These are phyloP conservation scores for Xanthoconium purpureum DNA, from an alignment of 768 basidiomycete genomes.

Conservation along the genomic window DNA sequence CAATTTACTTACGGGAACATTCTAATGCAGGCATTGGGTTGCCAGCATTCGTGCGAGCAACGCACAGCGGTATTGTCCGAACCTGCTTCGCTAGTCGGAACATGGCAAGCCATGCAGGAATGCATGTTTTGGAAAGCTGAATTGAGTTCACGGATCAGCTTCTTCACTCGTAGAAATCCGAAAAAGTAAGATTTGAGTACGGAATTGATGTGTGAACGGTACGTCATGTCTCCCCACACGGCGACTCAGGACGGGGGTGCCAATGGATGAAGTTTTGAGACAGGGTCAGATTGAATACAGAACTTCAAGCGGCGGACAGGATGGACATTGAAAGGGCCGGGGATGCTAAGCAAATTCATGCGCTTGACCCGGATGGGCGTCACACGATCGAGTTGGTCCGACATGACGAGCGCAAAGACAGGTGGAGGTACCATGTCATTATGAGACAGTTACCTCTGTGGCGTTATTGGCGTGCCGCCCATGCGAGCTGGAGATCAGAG, in stretches of 20 bases:
- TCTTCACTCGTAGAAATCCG: conserved; percentile 4
- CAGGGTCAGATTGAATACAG: conserved; percentile 14
- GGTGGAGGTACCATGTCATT: conserved; percentile 10
- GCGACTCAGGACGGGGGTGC: conserved; percentile 14
- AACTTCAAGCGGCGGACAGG: conserved; percentile 20
- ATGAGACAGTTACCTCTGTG: conserved; percentile 20
- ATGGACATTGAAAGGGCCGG: conserved; percentile 10
- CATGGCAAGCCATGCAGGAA: conserved; percentile 1
- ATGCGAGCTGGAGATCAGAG: conserved; percentile 16
- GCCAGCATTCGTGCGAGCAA: conserved; percentile 18
- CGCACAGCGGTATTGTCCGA: conserved; percentile 13
- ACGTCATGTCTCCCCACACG: conserved; percentile 27
- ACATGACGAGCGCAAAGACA: conserved; percentile 3
- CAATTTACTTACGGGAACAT: conserved; percentile 16
- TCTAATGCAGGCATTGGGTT: conserved; percentile 15
- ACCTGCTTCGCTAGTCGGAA: conserved; percentile 14
- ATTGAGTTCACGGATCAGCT: conserved; percentile 8
- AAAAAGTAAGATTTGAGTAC: conserved; percentile 10
- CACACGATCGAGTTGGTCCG: conserved; percentile 1
- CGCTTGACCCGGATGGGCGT: neutral
- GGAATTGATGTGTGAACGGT: conserved; percentile 7
- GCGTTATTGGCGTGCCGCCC: conserved; percentile 15
- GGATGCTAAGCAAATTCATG: conserved; percentile 8
- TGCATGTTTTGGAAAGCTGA: conserved; percentile 10
- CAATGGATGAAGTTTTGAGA: conserved; percentile 6